Evolutionary conservation across 768 basidiomycete species (phyloP), one percentile per base, ranked within the genome.

Genomic region (Agaricus bisporus): DNA sequence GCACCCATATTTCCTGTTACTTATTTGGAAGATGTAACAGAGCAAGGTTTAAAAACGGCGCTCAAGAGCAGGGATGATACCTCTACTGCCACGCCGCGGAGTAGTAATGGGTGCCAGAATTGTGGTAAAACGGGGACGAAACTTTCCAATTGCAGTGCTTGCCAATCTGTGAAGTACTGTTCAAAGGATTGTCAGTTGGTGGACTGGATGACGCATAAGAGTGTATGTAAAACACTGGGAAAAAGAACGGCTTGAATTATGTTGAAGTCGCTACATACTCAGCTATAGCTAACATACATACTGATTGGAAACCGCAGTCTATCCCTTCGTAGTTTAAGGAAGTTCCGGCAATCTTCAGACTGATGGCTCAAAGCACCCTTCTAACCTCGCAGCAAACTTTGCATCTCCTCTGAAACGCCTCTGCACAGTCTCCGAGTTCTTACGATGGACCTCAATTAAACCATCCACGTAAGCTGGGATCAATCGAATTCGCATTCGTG

Each of bases 361-460:
- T 32, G 5, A 7, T 32, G 7, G 8, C 11, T 7, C 11, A 32
- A 32, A 32, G 32, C 32, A 11, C 32, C 32, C 32, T 11, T 98
- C 97, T 43, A 98, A 77, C 67, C 88, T 89, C 2, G 93, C 94
- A 29, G 93, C 91, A 67, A 99, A 99, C 2, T 93, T 92, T 43
- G 92, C 87, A 65, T 98, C 95, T 26, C 91, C 91, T 61, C 86
- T 83, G 78, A 98, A 98, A 64, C 91, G 91, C 61, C 90, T 80
- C 45, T 82, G 79, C 56, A 98, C 95, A 0, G 91, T 91, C 61
- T 95, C 91, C 44, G 85, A 83, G 71, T 94, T 97, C 79, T 95
- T 97, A 65, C 81, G 81, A 66, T 98, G 91, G 9, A 98, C 92
- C 59, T 92, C 88, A 38, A 99, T 73, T 48, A 99, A 66, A 0